Conservation (phyloP, 345 rosid genomes). For the Iberis pinnata region DNA sequence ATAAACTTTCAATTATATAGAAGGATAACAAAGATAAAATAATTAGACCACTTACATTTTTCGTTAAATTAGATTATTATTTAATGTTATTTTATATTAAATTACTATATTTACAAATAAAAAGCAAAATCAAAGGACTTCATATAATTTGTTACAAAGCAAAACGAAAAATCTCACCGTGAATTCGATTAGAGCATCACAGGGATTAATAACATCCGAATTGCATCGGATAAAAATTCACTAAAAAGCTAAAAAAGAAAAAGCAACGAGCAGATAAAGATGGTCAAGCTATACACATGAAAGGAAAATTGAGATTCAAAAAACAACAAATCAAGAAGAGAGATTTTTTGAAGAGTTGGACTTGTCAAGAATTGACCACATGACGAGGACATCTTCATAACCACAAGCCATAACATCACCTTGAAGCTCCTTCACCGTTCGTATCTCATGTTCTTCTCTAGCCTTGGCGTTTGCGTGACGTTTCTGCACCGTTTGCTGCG, state of each 20-base stretch:
- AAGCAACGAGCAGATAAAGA: constrained; percentile 28
- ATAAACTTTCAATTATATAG: too few relatives aligned
- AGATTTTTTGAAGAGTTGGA: constrained; percentile 55
- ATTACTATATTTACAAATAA: too few relatives aligned
- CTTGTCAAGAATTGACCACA: constrained; percentile 98
- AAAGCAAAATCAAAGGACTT: too few relatives aligned
- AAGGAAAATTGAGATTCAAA: background rate
- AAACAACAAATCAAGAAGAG: constrained; percentile 30
- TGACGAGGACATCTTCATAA: constrained; percentile 83
- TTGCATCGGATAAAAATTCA: constrained; percentile 20
- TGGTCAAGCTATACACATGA: constrained; percentile 21
- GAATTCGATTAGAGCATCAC: constrained; percentile 21
- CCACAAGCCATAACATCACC: constrained; percentile 94
- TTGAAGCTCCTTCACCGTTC: constrained; percentile 50
- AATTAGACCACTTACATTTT: too few relatives aligned
- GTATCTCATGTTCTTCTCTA: constrained; percentile 42
- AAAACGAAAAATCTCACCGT: constrained; percentile 21
- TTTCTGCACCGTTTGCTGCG: constrained; percentile 35
- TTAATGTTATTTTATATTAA: too few relatives aligned
- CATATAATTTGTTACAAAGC: background rate
- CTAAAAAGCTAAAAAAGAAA: background rate
- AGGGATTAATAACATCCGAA: constrained; percentile 27
- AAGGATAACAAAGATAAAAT: too few relatives aligned
- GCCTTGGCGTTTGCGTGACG: constrained; percentile 30
- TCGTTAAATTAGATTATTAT: too few relatives aligned